These are phyloP conservation scores for Lepidium campestre DNA, from an alignment of 441 rosid species.

Conservation along the genomic window DNA sequence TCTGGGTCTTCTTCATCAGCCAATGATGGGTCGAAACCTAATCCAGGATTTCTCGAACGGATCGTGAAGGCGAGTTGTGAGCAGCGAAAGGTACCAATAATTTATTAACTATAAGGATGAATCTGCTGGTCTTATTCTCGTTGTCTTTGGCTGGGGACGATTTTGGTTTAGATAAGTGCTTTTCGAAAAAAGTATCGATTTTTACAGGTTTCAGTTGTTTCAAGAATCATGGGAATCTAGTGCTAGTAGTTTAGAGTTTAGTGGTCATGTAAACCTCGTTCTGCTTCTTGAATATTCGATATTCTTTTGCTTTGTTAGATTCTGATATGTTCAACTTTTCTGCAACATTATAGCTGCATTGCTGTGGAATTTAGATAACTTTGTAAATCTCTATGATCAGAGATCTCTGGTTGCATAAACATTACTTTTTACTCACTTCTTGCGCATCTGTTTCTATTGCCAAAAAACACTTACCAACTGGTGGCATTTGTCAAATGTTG, in stretches of 20 bases:
- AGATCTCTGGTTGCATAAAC: neutral
- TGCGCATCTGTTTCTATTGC: neutral
- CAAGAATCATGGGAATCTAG: neutral
- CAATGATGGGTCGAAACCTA: constrained; percentile 30
- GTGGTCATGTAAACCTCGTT: neutral
- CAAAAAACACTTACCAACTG: too few relatives aligned
- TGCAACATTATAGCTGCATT: neutral
- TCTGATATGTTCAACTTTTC: neutral
- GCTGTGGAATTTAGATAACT: neutral
- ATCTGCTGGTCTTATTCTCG: neutral
- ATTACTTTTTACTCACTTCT: neutral
- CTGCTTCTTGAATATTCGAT: neutral
- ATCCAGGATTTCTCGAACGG: constrained; percentile 30
- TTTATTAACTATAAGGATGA: neutral
- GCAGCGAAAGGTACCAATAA: constrained; percentile 44
- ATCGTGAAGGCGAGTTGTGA: constrained; percentile 24
- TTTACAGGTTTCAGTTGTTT: neutral
- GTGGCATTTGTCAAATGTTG: neutral
- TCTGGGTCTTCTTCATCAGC: constrained; percentile 19
- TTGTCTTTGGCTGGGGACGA: neutral
- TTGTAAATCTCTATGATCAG: neutral
- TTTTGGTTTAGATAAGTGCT: neutral
- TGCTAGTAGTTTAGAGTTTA: neutral
- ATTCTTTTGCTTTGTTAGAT: neutral
- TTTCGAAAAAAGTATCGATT: neutral